Evolutionary conservation across 1,139 yeast genomes (phyloP).

Genomic region (Candida tropicalis): DNA sequence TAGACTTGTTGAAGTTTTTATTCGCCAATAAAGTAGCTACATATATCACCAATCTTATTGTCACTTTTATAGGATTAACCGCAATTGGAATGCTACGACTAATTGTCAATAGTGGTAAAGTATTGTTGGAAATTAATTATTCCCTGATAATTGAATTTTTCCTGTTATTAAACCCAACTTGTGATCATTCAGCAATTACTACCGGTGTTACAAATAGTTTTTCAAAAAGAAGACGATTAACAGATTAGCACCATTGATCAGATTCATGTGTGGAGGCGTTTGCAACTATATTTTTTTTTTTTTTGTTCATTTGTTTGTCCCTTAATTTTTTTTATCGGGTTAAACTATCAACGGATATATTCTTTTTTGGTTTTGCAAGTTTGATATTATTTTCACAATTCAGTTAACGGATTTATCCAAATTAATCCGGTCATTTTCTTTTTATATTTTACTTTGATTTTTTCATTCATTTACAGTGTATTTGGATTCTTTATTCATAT

Average conservation of each 20-base stretch:
- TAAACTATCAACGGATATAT: too few relatives aligned
- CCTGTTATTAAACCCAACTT: not conserved
- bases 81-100: not conserved
- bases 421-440: not conserved
- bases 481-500: too few relatives aligned
- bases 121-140: not conserved
- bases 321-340: too few relatives aligned
- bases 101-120: not conserved
- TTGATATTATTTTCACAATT: too few relatives aligned
- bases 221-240: constrained; percentile 1
- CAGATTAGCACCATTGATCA: too few relatives aligned
- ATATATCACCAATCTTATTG: not conserved
- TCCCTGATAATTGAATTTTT: not conserved
- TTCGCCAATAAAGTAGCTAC: not conserved
- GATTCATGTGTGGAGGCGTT: not conserved
- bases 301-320: too few relatives aligned
- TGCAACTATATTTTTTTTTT: too few relatives aligned
- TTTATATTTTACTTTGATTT: not conserved
- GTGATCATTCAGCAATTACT: not conserved
- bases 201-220: not conserved
- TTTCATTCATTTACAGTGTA: not conserved
- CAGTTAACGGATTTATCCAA: not conserved
- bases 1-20: not conserved
- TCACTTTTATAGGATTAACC: constrained; percentile 1
- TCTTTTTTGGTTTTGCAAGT: too few relatives aligned